Percentiles rank a stretch among this genome's conserved stretches.
Evolutionary conservation across 2,329 filamentous ascomycete genomes (phyloP).

Genomic region (Penicillium sp.): DNA sequence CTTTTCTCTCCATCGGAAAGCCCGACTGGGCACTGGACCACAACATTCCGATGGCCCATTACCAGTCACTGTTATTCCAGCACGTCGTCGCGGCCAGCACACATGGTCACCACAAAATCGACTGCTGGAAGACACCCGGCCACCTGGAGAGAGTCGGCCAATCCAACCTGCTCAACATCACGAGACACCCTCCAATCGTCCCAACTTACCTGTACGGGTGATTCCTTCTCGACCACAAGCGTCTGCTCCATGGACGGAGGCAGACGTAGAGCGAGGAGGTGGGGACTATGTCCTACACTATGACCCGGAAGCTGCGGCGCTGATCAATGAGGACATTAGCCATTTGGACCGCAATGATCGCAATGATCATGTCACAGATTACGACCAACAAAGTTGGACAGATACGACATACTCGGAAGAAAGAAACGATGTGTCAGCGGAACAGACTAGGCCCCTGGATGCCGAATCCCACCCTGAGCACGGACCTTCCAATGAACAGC

Average conservation of each 20-base stretch:
- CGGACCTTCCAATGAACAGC: background rate
- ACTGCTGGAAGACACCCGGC: conserved; percentile 21
- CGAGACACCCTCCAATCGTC: conserved; percentile 5
- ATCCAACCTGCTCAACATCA: background rate
- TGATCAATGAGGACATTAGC: conserved; percentile 32
- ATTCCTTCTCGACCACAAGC: conserved; percentile 59
- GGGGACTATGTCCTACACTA: conserved; percentile 37
- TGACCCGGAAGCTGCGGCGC: conserved; percentile 41
- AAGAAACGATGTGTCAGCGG: conserved; percentile 3
- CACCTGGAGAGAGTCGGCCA: conserved; percentile 6
- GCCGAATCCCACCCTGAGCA: background rate
- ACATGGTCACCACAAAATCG: conserved; percentile 54
- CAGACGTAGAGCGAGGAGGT: conserved; percentile 31
- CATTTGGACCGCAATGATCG: conserved; percentile 5
- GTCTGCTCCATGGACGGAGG: conserved; percentile 56
- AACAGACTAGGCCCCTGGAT: background rate
- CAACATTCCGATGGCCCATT: conserved; percentile 43
- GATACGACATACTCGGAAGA: conserved; percentile 18
- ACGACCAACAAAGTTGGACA: conserved; percentile 22
- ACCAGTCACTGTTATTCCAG: conserved; percentile 62
- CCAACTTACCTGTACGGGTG: conserved; percentile 52
- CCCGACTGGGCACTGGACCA: conserved; percentile 40
- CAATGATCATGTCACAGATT: conserved; percentile 3
- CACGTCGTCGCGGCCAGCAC: conserved; percentile 54
- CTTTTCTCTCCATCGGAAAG: conserved; percentile 51